Percentiles rank a stretch among this genome's conserved stretches.
Conservation (phyloP, 768 basidiomycete species). For the Suillus placidus region DNA sequence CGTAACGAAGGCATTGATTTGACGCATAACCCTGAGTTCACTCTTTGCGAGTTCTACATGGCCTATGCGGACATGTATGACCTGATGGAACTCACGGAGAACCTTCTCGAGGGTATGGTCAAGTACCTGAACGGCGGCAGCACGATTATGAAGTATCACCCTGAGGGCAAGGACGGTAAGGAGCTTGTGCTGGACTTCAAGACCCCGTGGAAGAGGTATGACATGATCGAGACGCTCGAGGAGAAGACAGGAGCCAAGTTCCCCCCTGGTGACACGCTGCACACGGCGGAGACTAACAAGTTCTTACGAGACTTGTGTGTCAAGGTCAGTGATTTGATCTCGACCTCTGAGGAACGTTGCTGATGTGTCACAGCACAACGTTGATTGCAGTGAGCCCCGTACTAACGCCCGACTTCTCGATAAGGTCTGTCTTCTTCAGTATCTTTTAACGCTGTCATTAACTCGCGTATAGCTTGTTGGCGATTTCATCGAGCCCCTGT, state of each 20-base stretch:
- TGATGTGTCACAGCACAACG: slow-evolving; percentile 68
- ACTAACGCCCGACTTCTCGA: slow-evolving; percentile 95
- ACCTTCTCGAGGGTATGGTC: slow-evolving; percentile 87
- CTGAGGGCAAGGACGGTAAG: slow-evolving; percentile 87
- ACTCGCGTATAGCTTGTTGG: slow-evolving; percentile 75
- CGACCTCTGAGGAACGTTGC: neutral
- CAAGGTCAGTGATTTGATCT: slow-evolving; percentile 57
- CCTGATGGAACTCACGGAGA: slow-evolving; percentile 95
- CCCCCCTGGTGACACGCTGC: slow-evolving; percentile 89
- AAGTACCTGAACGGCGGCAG: slow-evolving; percentile 80
- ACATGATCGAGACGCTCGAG: slow-evolving; percentile 97
- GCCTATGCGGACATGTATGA: slow-evolving; percentile 99
- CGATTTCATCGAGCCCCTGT: slow-evolving; percentile 96
- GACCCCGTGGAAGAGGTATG: slow-evolving; percentile 96
- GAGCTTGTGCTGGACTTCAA: slow-evolving; percentile 82
- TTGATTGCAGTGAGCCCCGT: slow-evolving; percentile 94
- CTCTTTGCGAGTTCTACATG: slow-evolving; percentile 99
- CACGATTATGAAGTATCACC: slow-evolving; percentile 84
- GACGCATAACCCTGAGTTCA: slow-evolving; percentile 99
- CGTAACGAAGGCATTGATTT: slow-evolving; percentile 98
- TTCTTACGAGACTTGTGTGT: slow-evolving; percentile 82
- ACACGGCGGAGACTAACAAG: slow-evolving; percentile 84
- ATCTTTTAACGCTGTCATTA: slow-evolving; percentile 3
- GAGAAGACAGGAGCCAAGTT: slow-evolving; percentile 91
- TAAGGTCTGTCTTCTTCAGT: slow-evolving; percentile 56